Evolutionary conservation across 2,329 filamentous ascomycete genomes (phyloP), one percentile per base, ranked within the genome.

Genomic region (Hypoxylon sp.): DNA sequence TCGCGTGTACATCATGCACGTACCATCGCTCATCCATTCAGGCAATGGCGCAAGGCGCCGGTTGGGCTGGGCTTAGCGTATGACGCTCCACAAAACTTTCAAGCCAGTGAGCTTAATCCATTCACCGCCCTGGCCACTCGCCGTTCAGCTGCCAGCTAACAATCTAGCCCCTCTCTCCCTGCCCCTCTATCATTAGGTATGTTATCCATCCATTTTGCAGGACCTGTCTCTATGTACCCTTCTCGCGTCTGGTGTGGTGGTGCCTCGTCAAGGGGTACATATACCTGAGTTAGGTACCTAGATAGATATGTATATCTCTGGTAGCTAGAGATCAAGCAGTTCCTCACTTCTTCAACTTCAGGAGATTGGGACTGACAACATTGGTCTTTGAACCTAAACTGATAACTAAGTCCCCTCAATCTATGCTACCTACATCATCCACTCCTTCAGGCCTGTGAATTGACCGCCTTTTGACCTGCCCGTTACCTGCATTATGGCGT

Each of bases 1-100:
- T 67, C 56, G 62, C 68, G 68, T 68, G 65, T 62, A 64, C 63
- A 52, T 65, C 18, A 65, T 61, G 61, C 49, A 64, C 61, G 60
- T 61, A 58, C 52, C 51, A 61, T 64, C 49, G 42, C 59, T 64
- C 59, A 64, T 67, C 51, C 18, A 44, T 40, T 61, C 40, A 36
- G 48, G 55, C 44, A 62, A 66, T 65, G 65, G 62, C 55, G 65
- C 52, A 63, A 68, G 62, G 65, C 58, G 55, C 33, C 5, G n/a
- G 42, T 59, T 56, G 48, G 58, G 45, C 46, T 60, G 54, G 54
- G 50, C 28, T 9, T 22, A 40, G 46, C 16, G 46, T 26, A 42
- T 22, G 26, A 30, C 12, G 12, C 2, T 51, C 60, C 55, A 61
- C 46, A 44, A 11, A 6, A 44, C 20, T 59, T 54, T 50, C 32